A percentile compares a stretch with the other conserved stretches of the same genome.
Conservation (phyloP, 495 filamentous ascomycete species). For the Hypoxylon fuscum region DNA sequence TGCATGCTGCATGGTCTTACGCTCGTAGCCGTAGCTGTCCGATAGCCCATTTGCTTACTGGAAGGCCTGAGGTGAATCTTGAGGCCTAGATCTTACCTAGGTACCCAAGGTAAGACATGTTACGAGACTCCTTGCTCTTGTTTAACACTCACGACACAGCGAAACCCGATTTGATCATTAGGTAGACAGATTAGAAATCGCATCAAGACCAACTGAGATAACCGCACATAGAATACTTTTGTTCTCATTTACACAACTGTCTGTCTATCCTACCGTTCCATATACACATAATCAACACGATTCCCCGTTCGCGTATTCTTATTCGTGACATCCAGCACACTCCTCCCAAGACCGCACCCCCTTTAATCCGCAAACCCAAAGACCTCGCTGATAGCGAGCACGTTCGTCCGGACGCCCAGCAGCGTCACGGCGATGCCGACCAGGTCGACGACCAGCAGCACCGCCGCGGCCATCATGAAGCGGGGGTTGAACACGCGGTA, state of each 20-base stretch:
- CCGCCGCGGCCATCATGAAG: slow-evolving; percentile 83
- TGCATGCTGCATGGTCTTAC: neutral
- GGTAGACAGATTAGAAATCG: no score
- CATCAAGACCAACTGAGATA: no score
- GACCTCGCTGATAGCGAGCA: slow-evolving; percentile 80
- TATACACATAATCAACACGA: neutral
- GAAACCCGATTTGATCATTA: no score
- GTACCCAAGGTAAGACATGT: no score
- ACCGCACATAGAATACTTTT: neutral
- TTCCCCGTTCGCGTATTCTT: neutral
- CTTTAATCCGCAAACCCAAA: slow-evolving; percentile 77
- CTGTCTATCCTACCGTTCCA: no score
- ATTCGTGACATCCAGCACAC: no score
- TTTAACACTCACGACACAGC: no score
- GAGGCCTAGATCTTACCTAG: no score
- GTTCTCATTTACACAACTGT: no score
- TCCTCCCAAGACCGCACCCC: neutral
- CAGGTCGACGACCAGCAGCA: slow-evolving; percentile 79
- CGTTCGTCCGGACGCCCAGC: slow-evolving; percentile 75
- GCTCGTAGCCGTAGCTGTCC: neutral
- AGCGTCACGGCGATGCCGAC: slow-evolving; percentile 73
- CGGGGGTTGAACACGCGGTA: slow-evolving; percentile 93
- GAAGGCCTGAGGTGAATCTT: no score
- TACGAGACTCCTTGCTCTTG: no score
- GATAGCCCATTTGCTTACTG: no score